Base-by-base conservation (phyloP, 148 eudicot species). In the Polygonum aviculare region DNA sequence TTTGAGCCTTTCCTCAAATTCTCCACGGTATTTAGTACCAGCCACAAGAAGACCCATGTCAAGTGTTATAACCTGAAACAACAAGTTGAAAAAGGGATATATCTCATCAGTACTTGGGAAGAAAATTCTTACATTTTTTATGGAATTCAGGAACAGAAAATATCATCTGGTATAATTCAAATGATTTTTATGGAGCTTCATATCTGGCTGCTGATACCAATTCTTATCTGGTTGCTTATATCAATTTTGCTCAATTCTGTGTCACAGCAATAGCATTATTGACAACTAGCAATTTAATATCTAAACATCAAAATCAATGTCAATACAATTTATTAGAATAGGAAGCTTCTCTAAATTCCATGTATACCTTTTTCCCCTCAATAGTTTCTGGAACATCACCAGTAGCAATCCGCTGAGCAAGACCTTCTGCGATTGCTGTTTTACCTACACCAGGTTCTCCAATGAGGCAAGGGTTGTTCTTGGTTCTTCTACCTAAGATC, bases 371-470 rank as follows among this genome's bases (percentile, higher is more conserved):
- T 87, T 92, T 94, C 76, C 98, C 98, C 79, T 89, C 94, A 59
- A 94, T 85, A 45, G 98, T 94, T 85, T 94, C 98, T 60, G 98
- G 98, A 81, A 94, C 98, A 87, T 94, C 97, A 60, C 96, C 97
- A 45, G 12, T 87, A 18, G 96, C 94, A 74, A 94, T 94, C 78
- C 92, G 84, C 82, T 89, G 98, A 74, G 98, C 97, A 44, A 94
- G 96, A 60, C 98, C 98, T 82, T 94, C 98, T 15, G 98, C 98
- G 80, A 94, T 94, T 9, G 97, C 97, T 74, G 98, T 94, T 83
- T 94, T 94, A 48, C 97, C 98, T 36, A 94, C 98, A 80, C 98
- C 98, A 44, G 98, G 98, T 78, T 94, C 96, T 79, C 98, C 98
- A 84, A 94, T 87, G 71, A 94, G 97, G 81, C 98, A 94, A 31